Base-by-base conservation (phyloP, 2,329 filamentous ascomycete species). In the Lanzia echinophila region DNA sequence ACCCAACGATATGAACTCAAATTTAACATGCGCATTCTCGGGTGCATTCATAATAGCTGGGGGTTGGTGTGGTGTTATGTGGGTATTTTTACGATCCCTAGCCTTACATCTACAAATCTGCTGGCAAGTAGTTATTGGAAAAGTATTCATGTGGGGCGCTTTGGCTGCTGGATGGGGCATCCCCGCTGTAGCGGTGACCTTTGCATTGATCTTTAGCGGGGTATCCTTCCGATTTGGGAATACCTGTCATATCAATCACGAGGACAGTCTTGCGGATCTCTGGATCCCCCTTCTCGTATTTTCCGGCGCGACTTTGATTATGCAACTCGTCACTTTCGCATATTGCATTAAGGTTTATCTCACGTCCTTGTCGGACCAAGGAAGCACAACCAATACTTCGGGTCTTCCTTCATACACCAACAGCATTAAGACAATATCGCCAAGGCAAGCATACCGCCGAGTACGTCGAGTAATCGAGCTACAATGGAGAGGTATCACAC, bases 291-390 rank as follows among this genome's bases (percentile, higher is more conserved):
- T 96, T 28, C 76, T 96, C 61, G 81, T 85, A 4, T 87, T 97
- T 64, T 81, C 89, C 33, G 86, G 82, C 22, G 72, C 86, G 39
- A 87, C 90, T 0, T 80, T 90, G 62, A 75, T 96, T 53, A 78
- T 91, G 33, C 94, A 96, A 65, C 81, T 96, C 60, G 78, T 82
- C 42, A 97, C 94, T 6, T 92, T 90, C 71, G 83, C 78, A 13
- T 97, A 99, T 74, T 97, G 94, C 69, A 87, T 96, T 72, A 90
- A 95, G 67, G 89, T 99, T 47, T 99, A 97, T 68, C 77, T 99
- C 51, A 86, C 85, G 53, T 91, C 91, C 24, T 76, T 96, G 53
- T 79, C 83, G 57, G 89, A 95, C 68, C 83, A 82, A 62, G 79
- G 82, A 52, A 75, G 79, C 34, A 84, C 85, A 4, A 90, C 87